These are phyloP conservation scores for Triticum monococcum DNA, from an alignment of 176 grass and related monocot genomes.

Conservation along the genomic window DNA sequence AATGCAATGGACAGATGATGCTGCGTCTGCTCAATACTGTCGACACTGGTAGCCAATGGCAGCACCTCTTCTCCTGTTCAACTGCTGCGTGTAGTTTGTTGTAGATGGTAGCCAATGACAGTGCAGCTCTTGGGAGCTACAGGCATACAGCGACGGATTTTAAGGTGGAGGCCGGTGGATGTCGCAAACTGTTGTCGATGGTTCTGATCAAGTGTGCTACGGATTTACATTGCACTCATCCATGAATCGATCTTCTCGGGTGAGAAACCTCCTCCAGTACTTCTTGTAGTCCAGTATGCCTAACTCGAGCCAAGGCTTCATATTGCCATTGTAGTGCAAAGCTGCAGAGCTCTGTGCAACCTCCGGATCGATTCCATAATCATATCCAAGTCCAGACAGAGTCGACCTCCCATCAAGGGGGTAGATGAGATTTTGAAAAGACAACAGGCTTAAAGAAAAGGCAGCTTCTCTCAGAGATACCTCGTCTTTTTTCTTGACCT, in stretches of 20 bases:
- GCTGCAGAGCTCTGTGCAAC: conserved; percentile 32
- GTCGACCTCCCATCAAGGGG: conserved; percentile 55
- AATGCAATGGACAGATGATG: conserved; percentile 15
- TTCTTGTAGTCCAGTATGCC: conserved; percentile 74
- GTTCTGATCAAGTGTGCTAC: conserved; percentile 25
- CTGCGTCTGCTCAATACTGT: not conserved
- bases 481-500: conserved; percentile 55
- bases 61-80: conserved; percentile 18
- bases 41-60: not conserved
- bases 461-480: conserved; percentile 61
- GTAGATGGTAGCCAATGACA: not conserved
- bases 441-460: conserved; percentile 73
- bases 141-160: not conserved
- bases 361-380: conserved; percentile 57
- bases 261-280: conserved; percentile 77
- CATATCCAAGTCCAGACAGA: conserved; percentile 68
- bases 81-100: not conserved
- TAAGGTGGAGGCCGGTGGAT: not conserved
- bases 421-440: conserved; percentile 73
- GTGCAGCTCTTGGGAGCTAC: not conserved
- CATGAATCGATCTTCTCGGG: conserved; percentile 53
- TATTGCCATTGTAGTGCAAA: conserved; percentile 88
- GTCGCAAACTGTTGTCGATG: not conserved
- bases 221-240: conserved; percentile 86
- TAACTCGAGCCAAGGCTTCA: conserved; percentile 95